These are phyloP conservation scores for Ceratocystis albifundus DNA, from an alignment of 2,329 filamentous ascomycete species.

Conservation along the genomic window DNA sequence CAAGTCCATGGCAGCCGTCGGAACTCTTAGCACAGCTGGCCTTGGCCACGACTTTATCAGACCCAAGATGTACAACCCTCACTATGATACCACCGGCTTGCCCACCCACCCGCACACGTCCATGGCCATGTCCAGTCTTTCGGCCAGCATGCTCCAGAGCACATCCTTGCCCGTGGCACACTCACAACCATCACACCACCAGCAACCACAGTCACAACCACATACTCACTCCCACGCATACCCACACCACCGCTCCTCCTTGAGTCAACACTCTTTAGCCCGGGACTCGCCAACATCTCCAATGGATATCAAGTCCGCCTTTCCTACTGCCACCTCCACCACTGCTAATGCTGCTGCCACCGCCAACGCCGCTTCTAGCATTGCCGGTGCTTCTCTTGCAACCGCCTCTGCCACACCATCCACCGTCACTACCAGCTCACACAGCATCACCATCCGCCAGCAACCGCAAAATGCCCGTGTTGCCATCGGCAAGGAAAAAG, in stretches of 20 bases:
- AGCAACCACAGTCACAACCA: neutral
- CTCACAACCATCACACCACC: slow-evolving; percentile 3
- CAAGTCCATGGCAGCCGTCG: slow-evolving; percentile 21
- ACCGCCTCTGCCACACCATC: slow-evolving; percentile 1
- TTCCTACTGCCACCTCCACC: neutral
- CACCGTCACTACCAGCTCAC: slow-evolving; percentile 9
- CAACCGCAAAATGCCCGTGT: slow-evolving; percentile 56
- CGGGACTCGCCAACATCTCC: slow-evolving; percentile 1
- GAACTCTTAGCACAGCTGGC: slow-evolving; percentile 17
- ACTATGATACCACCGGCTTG: slow-evolving; percentile 12
- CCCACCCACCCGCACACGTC: slow-evolving; percentile 11
- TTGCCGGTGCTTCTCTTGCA: neutral
- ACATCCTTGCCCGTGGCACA: slow-evolving; percentile 7
- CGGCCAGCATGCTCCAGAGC: slow-evolving; percentile 4
- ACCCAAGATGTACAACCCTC: slow-evolving; percentile 20
- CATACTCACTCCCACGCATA: slow-evolving; percentile 11
- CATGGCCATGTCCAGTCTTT: slow-evolving; percentile 18
- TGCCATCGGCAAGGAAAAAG: slow-evolving; percentile 64
- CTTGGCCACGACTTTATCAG: slow-evolving; percentile 22
- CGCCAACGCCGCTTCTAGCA: slow-evolving; percentile 1
- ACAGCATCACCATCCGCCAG: slow-evolving; percentile 47
- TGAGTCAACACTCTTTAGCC: slow-evolving; percentile 13
- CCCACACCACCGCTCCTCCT: slow-evolving; percentile 6
- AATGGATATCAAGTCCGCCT: slow-evolving; percentile 4
- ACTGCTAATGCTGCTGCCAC: neutral